Evolutionary conservation across 2,329 filamentous ascomycete genomes (phyloP).

Genomic region (Ilyonectria destructans): DNA sequence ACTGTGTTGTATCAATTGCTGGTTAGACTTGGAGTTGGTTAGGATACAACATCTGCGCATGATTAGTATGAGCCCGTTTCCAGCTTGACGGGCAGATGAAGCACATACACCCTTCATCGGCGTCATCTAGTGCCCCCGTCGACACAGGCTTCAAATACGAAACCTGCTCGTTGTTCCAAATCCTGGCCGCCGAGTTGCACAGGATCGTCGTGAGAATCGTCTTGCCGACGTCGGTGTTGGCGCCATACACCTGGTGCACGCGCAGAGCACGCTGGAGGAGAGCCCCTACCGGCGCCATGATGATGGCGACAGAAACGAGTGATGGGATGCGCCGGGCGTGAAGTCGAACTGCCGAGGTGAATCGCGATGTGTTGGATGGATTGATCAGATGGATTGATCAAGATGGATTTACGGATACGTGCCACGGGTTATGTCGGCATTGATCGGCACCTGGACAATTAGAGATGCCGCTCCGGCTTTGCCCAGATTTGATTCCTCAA

Average conservation of each 20-base stretch:
- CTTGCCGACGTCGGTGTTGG: slow-evolving; percentile 90
- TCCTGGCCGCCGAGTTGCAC: slow-evolving; percentile 72
- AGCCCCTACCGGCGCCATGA: slow-evolving; percentile 68
- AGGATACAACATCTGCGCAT: slow-evolving; percentile 24
- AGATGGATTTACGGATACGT: not conserved
- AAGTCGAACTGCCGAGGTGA: not conserved
- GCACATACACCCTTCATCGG: slow-evolving; percentile 76
- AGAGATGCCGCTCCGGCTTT: not conserved
- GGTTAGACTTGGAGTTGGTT: not conserved
- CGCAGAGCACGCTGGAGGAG: slow-evolving; percentile 79
- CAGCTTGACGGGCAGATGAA: accelerated
- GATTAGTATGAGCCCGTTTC: slow-evolving; percentile 16
- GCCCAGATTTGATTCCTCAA: not conserved
- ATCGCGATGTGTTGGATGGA: slow-evolving; percentile 15
- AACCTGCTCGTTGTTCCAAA: slow-evolving; percentile 64
- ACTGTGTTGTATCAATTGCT: slow-evolving; percentile 56
- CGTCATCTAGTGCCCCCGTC: slow-evolving; percentile 79
- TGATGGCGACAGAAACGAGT: slow-evolving; percentile 35
- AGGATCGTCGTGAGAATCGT: slow-evolving; percentile 84
- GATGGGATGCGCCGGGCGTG: not conserved
- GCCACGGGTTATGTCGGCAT: slow-evolving; percentile 16
- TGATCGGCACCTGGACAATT: slow-evolving; percentile 26
- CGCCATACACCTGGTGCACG: slow-evolving; percentile 84
- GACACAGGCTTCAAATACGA: slow-evolving; percentile 87
- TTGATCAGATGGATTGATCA: not conserved